Base-by-base conservation (phyloP, 1,284 basidiomycete species). In the Golubevia sp. region DNA sequence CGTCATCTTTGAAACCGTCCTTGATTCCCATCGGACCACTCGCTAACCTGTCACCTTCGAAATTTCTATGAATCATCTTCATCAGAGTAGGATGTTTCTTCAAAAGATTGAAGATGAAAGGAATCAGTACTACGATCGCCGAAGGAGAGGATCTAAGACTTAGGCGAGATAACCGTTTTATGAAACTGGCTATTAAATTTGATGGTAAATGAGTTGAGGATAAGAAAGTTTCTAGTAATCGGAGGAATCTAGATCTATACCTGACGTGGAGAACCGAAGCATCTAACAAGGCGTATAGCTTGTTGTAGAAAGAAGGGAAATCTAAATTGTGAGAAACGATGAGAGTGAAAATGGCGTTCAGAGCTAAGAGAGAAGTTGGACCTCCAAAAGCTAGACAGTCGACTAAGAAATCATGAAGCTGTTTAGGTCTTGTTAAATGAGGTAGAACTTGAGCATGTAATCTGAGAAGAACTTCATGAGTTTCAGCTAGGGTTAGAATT, bases 401-500 rank as follows among this genome's bases (percentile, higher is more conserved):
- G 34, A 83, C 77, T 5, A 83, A 59, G 48, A 76, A 83, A 66
- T 83, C 80, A 60, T 77, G 75, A 8, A 83, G 60, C 55, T 81
- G 71, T 2, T 68, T 73, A 7, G 80, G 80, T 48, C 71, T 74
- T 56, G 61, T 61, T 18, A 83, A 62, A 49, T 83, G 70, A 8
- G 80, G 80, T 21, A 83, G 55, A 60, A 83, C 78, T 60, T 82
- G 79, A 1, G 67, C 62, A 59, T 82, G 79, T 34, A 82, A 61
- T 1, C 75, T 71, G 25, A 82, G 71, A 0, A 82, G 64, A 2
- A 76, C 67, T 58, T 79, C 74, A 61, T 82, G 79, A 5, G 71
- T 79, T n/a, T 74, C 71, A 2, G 68, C 67, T 1, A 73, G 62
- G 8, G 66, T 67, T 6, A 82, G 62, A 7, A 64, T 53, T 8